Evolutionary conservation across 2,329 filamentous ascomycete genomes (phyloP).

Genomic region (Aspergillus brunneoviolaceus): DNA sequence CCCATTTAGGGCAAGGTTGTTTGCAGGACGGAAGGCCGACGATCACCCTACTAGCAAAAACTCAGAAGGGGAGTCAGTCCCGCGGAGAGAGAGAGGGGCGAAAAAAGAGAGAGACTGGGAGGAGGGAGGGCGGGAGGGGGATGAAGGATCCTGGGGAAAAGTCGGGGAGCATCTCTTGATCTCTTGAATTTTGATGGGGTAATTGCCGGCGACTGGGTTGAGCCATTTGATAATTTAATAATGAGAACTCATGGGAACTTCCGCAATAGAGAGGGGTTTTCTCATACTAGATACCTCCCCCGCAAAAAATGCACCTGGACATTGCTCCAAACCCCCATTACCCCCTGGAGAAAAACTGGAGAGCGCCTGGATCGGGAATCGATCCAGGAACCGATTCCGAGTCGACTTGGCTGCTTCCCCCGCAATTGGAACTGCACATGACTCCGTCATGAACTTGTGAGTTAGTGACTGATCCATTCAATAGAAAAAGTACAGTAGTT

Average conservation of each 20-base stretch:
- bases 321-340: not conserved
- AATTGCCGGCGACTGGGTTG: slow-evolving; percentile 9
- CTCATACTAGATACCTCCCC: not conserved
- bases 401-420: slow-evolving; percentile 14
- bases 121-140: not conserved
- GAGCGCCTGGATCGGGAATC: slow-evolving; percentile 13
- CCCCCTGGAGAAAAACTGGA: slow-evolving; percentile 20
- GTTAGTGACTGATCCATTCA: too few relatives aligned
- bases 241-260: slow-evolving; percentile 10
- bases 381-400: slow-evolving; percentile 23
- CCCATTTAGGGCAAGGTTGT: too few relatives aligned
- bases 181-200: slow-evolving; percentile 17
- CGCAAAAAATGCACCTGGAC: not conserved
- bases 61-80: too few relatives aligned
- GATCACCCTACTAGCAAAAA: too few relatives aligned
- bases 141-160: slow-evolving; percentile 3
- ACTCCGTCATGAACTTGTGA: not conserved
- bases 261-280: not conserved
- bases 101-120: too few relatives aligned
- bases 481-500: too few relatives aligned
- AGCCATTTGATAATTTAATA: slow-evolving; percentile 19
- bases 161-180: not conserved
- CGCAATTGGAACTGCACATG: slow-evolving; percentile 13
- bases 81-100: too few relatives aligned
- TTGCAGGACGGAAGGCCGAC: too few relatives aligned